phyloP scores from a whole-genome alignment of 179 eudicot genomes.

The Silene noctiflora region DNA sequence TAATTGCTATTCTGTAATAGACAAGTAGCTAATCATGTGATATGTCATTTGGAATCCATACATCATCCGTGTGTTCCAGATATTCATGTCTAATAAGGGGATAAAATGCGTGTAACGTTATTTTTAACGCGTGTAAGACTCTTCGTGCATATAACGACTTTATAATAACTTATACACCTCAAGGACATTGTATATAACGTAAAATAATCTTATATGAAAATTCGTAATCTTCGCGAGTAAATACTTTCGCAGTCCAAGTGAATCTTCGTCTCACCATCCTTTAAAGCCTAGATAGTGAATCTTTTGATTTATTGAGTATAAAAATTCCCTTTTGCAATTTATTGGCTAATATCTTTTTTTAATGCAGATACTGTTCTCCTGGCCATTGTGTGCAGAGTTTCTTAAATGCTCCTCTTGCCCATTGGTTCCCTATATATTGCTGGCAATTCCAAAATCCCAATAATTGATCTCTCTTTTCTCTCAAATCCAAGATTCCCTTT shows the following conservation, averaged over 20 bases:
- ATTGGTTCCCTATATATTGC: slow-evolving; percentile 21
- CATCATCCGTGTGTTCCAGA: too few relatives aligned
- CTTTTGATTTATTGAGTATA: neutral
- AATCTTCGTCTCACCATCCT: neutral
- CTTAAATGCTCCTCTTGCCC: slow-evolving; percentile 23
- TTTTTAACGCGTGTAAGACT: neutral
- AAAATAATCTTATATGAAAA: too few relatives aligned
- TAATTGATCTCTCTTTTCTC: slow-evolving; percentile 16
- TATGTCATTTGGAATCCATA: too few relatives aligned
- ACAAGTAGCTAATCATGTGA: too few relatives aligned
- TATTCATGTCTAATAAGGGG: too few relatives aligned
- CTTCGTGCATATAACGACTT: neutral
- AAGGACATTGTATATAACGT: too few relatives aligned
- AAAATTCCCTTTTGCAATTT: slow-evolving; percentile 18
- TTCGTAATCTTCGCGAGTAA: too few relatives aligned
- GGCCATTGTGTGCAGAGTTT: slow-evolving; percentile 8
- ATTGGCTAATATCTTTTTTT: slow-evolving; percentile 11
- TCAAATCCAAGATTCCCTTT: slow-evolving; percentile 2
- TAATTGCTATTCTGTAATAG: too few relatives aligned
- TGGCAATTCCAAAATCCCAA: slow-evolving; percentile 21
- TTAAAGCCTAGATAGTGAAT: neutral
- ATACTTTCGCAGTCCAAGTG: too few relatives aligned
- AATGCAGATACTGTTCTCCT: slow-evolving; percentile 24
- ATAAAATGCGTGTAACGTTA: too few relatives aligned
- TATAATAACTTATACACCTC: neutral